phyloP scores from a whole-genome alignment of 1,139 yeast genomes.

The Candida tunisiensis region DNA sequence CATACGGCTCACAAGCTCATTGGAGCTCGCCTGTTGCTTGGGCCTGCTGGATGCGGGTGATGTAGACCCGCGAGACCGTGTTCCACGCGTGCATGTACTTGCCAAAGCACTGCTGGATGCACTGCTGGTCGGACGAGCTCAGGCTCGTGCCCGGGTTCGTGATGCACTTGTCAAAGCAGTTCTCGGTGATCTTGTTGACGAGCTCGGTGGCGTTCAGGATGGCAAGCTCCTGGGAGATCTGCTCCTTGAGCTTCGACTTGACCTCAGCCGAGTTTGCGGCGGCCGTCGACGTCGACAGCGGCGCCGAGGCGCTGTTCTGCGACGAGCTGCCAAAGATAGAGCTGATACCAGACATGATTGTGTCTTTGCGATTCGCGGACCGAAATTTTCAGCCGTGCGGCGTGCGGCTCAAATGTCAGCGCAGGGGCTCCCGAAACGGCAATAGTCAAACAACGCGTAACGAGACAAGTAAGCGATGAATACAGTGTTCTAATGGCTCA shows the following conservation, averaged over 20 bases:
- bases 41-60: slow-evolving; percentile 51
- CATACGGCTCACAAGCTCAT: too few species aligned
- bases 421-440: slow-evolving; percentile 5
- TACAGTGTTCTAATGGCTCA: too few species aligned
- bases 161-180: slow-evolving; percentile 72
- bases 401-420: slow-evolving; percentile 6
- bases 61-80: slow-evolving; percentile 57
- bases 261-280: slow-evolving; percentile 15
- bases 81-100: slow-evolving; percentile 92
- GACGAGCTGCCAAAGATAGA: slow-evolving; percentile 26
- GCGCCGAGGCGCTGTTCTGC: slow-evolving; percentile 11
- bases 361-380: too few species aligned
- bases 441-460: too few species aligned
- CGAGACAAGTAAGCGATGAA: too few species aligned
- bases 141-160: slow-evolving; percentile 34
- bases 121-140: slow-evolving; percentile 28
- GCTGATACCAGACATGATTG: too few species aligned
- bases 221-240: slow-evolving; percentile 70
- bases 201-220: slow-evolving; percentile 79
- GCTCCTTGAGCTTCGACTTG: slow-evolving; percentile 50
- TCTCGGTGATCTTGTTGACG: slow-evolving; percentile 74
- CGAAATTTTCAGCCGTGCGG: too few species aligned
- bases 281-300: slow-evolving; percentile 17
- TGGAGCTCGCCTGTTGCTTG: background rate
- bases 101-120: slow-evolving; percentile 64